A percentile compares a stretch with the other conserved stretches of the same genome.
These are phyloP conservation scores for Micractinium conductrix DNA, from an alignment of 139 green algal genomes.

Conservation along the genomic window DNA sequence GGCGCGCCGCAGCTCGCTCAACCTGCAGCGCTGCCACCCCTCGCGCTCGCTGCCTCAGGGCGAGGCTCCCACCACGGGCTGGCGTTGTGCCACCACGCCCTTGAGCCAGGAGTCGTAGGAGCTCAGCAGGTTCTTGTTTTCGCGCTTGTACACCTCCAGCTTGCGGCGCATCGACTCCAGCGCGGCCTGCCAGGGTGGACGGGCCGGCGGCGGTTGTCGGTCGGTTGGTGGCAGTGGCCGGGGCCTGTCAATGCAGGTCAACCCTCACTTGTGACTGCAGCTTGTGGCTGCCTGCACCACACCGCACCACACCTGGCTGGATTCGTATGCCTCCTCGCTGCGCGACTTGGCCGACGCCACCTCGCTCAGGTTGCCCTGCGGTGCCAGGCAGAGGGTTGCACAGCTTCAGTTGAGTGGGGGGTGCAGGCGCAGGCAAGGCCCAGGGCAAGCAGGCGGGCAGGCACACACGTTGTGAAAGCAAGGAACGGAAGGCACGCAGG, in stretches of 20 bases:
- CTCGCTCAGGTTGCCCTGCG: conserved; percentile 36
- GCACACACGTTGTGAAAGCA: no score
- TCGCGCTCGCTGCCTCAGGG: conserved; percentile 5
- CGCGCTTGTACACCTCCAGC: conserved; percentile 44
- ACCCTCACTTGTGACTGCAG: not conserved
- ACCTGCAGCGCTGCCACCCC: no score
- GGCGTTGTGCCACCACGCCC: conserved; percentile 20
- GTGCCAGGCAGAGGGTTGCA: no score
- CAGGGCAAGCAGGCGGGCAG: no score
- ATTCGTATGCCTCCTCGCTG: conserved; percentile 6
- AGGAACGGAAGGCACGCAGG: not conserved
- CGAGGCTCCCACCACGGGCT: conserved; percentile 16
- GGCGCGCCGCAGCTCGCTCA: no score
- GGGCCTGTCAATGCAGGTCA: no score
- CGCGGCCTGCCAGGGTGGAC: conserved; percentile 12
- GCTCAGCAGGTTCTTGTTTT: conserved; percentile 47
- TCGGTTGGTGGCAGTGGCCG: no score
- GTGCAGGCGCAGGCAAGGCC: no score
- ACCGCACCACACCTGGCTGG: not conserved
- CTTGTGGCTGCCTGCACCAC: not conserved
- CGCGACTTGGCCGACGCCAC: not conserved
- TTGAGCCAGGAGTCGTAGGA: conserved; percentile 51
- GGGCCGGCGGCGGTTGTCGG: not conserved
- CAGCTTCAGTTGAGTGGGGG: no score
- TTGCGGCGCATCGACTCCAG: conserved; percentile 42